Evolutionary conservation across 2,329 filamentous ascomycete genomes (phyloP).

Genomic region (Chaetomiaceae sp.): DNA sequence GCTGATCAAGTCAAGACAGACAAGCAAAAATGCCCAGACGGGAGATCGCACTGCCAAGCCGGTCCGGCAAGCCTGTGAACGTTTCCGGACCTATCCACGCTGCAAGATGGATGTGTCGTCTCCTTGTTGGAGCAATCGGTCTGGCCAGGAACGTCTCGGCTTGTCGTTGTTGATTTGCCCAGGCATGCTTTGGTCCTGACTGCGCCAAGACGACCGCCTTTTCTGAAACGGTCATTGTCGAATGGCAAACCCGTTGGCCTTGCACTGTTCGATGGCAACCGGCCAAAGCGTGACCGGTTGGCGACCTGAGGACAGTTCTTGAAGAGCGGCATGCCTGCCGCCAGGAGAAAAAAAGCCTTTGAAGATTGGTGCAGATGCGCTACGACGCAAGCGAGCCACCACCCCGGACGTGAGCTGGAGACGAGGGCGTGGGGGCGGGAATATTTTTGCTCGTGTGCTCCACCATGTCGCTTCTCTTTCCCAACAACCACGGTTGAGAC

Average conservation of each 20-base stretch:
- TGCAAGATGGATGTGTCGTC: conserved; percentile 7
- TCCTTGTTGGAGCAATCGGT: neutral
- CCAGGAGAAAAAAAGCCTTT: too few relatives aligned
- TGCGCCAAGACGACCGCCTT: conserved; percentile 8
- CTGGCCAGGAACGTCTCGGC: neutral
- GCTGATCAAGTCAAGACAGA: conserved; percentile 13
- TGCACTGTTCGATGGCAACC: too few relatives aligned
- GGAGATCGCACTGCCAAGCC: conserved; percentile 29
- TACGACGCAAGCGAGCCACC: conserved; percentile 14
- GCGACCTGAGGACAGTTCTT: neutral
- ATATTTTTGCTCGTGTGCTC: conserved; percentile 6
- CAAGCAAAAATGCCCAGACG: conserved; percentile 24
- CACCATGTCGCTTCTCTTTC: neutral
- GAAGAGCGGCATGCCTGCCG: too few relatives aligned
- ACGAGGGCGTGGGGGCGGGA: conserved; percentile 13
- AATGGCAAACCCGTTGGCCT: too few relatives aligned
- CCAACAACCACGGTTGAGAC: neutral
- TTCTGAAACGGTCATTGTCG: too few relatives aligned
- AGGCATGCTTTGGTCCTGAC: neutral
- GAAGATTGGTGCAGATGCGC: conserved; percentile 20
- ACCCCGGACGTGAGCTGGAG: conserved; percentile 1
- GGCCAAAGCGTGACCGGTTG: too few relatives aligned
- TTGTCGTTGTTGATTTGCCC: too few relatives aligned
- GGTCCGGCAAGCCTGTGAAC: conserved; percentile 14
- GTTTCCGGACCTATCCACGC: neutral